Percentiles rank a stretch among this genome's conserved stretches.
These are phyloP conservation scores for Solanum virginianum DNA, from an alignment of 257 asterid species.

Conservation along the genomic window DNA sequence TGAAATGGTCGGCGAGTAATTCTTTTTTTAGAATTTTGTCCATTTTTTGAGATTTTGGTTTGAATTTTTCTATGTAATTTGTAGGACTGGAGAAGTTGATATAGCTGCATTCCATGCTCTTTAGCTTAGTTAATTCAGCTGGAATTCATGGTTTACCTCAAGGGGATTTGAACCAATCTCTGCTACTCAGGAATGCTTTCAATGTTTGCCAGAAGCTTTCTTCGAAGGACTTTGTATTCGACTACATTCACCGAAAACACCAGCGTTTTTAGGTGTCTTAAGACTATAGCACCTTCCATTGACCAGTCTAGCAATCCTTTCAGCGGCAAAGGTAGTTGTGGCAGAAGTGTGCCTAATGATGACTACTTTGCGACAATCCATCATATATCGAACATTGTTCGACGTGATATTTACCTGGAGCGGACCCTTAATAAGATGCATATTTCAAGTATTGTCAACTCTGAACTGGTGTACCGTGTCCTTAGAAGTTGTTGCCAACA, in stretches of 20 bases:
- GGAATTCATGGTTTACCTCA: not conserved
- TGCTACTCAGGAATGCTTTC: not conserved
- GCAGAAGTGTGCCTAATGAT: conserved; percentile 47
- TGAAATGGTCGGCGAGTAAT: not conserved
- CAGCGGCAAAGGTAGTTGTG: conserved; percentile 10
- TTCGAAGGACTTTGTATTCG: conserved; percentile 10
- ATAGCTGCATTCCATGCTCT: not conserved
- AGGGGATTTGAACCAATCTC: not conserved
- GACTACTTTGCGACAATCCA: conserved; percentile 85
- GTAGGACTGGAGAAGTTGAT: not conserved
- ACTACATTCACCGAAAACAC: not conserved
- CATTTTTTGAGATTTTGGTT: not conserved
- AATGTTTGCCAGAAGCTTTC: conserved; percentile 7
- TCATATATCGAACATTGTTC: conserved; percentile 88
- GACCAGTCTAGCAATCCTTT: conserved; percentile 10
- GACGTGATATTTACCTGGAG: conserved; percentile 83
- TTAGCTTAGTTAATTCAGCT: not conserved
- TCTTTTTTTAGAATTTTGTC: not conserved
- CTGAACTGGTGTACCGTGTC: conserved; percentile 80
- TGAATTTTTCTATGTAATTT: not conserved
- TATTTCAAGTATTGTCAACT: conserved; percentile 55
- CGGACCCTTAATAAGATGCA: conserved; percentile 86
- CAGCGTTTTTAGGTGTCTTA: conserved; percentile 8
- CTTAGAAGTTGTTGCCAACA: conserved; percentile 62
- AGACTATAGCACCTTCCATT: conserved; percentile 9